Conservation (phyloP, 441 rosid species). For the Erysimum cheiri region DNA sequence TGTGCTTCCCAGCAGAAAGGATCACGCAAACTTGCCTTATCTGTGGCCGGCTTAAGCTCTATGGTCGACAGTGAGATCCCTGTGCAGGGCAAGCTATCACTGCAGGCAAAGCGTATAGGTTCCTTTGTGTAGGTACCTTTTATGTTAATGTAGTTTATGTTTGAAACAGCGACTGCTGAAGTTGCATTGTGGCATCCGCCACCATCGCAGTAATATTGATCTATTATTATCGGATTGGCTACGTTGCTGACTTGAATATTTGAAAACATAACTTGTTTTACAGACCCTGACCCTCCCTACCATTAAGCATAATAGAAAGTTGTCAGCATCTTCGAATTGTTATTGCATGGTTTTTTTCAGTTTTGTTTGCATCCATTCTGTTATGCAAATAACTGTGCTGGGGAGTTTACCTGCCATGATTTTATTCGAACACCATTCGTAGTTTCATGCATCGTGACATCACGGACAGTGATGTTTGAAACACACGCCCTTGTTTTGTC, state of each 20-base stretch:
- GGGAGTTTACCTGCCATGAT: conserved; percentile 83
- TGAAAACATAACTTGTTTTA: conserved; percentile 73
- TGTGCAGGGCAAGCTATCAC: conserved; percentile 78
- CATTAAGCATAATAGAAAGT: conserved; percentile 12
- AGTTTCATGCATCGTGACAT: conserved; percentile 68
- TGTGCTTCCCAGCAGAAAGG: conserved; percentile 81
- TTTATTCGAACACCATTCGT: conserved; percentile 82
- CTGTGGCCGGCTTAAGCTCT: conserved; percentile 57
- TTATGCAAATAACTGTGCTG: conserved; percentile 5
- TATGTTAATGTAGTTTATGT: conserved; percentile 65
- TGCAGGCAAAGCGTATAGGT: conserved; percentile 78
- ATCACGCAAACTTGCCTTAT: conserved; percentile 37
- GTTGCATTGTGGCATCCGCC: conserved; percentile 65
- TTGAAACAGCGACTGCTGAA: conserved; percentile 78
- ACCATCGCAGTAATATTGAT: conserved; percentile 83
- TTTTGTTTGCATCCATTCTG: conserved; percentile 14
- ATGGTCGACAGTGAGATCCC: conserved; percentile 60
- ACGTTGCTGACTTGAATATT: conserved; percentile 80
- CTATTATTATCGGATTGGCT: conserved; percentile 73
- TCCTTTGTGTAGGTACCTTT: conserved; percentile 77
- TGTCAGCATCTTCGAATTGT: conserved; percentile 34
- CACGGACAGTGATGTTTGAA: conserved; percentile 77
- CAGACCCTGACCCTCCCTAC: conserved; percentile 88
- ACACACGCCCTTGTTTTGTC: conserved; percentile 79
- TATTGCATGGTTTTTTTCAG: conserved; percentile 4